Base-by-base conservation (phyloP, 495 filamentous ascomycete species). In the Podospora tetraspora region DNA sequence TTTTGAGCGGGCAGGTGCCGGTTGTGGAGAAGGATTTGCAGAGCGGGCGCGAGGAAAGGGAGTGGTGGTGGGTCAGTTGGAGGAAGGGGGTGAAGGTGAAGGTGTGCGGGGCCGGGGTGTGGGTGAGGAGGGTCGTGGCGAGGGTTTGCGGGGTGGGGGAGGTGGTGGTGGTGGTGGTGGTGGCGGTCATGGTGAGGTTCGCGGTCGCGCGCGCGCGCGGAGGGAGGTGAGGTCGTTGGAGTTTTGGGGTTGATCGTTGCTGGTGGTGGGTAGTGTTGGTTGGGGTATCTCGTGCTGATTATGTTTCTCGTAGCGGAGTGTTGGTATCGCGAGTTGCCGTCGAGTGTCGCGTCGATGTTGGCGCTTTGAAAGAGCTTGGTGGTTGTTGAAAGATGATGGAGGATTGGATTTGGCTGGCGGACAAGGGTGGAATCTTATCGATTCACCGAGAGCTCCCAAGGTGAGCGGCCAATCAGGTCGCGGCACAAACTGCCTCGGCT, bases 71-170 rank as follows among this genome's bases (percentile, higher is more conserved):
- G 71, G 83, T 89, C 52, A 84, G 79, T 60, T 88, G 88, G 7
- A 93, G 85, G 82, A 91, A 92, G 29, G 88, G 89, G 21, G 86
- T 84, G 84, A 93, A 92, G 74, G 86, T 82, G 83, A 93, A 92
- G 72, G 81, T 81, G 83, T 87, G 90, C 71, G 73, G 70, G 3
- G 85, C 84, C n/a, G 86, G 75, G 59, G 77, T 71, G 73, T 87
- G 87, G 29, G 79, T 74, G 73, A 87, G 82, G 74, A 85, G 78
- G 52, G 71, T 68, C n/a, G 72, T 59, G 8, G 62, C 5, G 57
- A 30, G 57, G 19, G 60, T 9, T 24, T 25, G 25, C 25, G 25
- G 25, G 25, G 67, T 59, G 59, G 67, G 43, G 24, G 66, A 57
- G 62, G 62, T 66, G 61, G 37, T 69, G 24, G 61, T 63, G 37